Percentiles rank a stretch among this genome's conserved stretches.
These are phyloP conservation scores for Larix sibirica DNA, from an alignment of 83 land plant genomes.

Conservation along the genomic window DNA sequence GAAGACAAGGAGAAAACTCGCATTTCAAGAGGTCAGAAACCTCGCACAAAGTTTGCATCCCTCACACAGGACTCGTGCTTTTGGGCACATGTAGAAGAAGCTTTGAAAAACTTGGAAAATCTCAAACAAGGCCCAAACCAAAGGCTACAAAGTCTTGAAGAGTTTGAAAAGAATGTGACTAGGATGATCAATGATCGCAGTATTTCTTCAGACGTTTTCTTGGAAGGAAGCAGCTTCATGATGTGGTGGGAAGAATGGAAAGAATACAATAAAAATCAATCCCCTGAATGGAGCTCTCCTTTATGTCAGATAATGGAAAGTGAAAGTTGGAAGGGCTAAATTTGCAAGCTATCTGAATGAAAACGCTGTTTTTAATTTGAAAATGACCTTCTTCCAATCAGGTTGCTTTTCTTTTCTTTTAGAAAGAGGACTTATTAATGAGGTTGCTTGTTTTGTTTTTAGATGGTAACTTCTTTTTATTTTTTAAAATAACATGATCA, in stretches of 20 bases:
- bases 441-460: too few relatives aligned
- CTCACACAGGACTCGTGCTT: slow-evolving; percentile 67
- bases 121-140: slow-evolving; percentile 6
- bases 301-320: not conserved
- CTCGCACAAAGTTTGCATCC: slow-evolving; percentile 44
- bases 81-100: slow-evolving; percentile 67
- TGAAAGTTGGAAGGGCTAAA: not conserved
- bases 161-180: slow-evolving; percentile 39
- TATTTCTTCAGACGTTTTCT: not conserved
- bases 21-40: not conserved
- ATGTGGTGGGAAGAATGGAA: not conserved
- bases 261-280: not conserved
- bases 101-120: slow-evolving; percentile 27
- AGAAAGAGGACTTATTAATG: too few relatives aligned
- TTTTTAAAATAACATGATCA: too few relatives aligned
- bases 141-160: slow-evolving; percentile 6
- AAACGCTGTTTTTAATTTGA: too few relatives aligned
- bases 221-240: slow-evolving; percentile 1
- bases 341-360: not conserved
- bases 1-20: slow-evolving; percentile 15
- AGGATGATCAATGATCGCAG: slow-evolving; percentile 16
- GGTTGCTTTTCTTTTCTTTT: too few relatives aligned
- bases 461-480: too few relatives aligned
- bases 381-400: too few relatives aligned
- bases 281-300: slow-evolving; percentile 1